Evolutionary conservation across 2,329 filamentous ascomycete genomes (phyloP).

Genomic region (Chaetomium globosum): DNA sequence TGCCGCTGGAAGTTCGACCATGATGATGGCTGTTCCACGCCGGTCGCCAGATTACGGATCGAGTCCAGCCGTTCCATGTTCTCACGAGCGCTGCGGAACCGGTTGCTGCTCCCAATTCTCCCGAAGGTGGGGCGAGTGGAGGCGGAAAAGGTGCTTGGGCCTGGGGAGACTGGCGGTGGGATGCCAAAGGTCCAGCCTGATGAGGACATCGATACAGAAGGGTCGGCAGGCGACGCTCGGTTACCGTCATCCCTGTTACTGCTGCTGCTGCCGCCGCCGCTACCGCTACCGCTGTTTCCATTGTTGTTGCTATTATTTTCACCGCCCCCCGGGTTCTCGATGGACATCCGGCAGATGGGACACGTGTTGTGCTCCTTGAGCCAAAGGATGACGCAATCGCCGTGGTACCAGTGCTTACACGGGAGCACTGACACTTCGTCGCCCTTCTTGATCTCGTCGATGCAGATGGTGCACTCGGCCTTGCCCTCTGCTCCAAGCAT

Average conservation of each 20-base stretch:
- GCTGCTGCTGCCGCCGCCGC: background rate
- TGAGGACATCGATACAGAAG: too few relatives aligned
- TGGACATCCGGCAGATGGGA: constrained; percentile 71
- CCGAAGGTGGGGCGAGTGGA: constrained; percentile 4
- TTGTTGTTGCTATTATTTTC: constrained; percentile 20
- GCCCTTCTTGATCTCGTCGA: constrained; percentile 75
- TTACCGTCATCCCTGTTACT: background rate
- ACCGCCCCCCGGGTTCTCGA: constrained; percentile 44
- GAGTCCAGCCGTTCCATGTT: constrained; percentile 36
- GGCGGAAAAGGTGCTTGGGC: background rate
- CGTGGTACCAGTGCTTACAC: constrained; percentile 94
- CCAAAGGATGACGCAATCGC: constrained; percentile 79
- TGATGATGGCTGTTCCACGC: background rate
- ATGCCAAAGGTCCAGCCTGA: background rate
- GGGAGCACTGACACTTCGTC: constrained; percentile 77
- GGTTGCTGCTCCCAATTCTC: background rate
- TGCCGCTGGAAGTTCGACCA: constrained; percentile 2
- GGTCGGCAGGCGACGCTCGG: too few relatives aligned
- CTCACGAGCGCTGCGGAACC: constrained; percentile 29
- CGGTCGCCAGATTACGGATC: constrained; percentile 31
- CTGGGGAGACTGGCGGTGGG: background rate
- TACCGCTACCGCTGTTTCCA: background rate
- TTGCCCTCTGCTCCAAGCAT: constrained; percentile 69
- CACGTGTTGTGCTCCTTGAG: constrained; percentile 90
- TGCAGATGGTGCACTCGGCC: constrained; percentile 92